Evolutionary conservation across 2,329 filamentous ascomycete species (phyloP), one percentile per base, ranked within the genome.

Genomic region (Endoconidiophora laricicola): DNA sequence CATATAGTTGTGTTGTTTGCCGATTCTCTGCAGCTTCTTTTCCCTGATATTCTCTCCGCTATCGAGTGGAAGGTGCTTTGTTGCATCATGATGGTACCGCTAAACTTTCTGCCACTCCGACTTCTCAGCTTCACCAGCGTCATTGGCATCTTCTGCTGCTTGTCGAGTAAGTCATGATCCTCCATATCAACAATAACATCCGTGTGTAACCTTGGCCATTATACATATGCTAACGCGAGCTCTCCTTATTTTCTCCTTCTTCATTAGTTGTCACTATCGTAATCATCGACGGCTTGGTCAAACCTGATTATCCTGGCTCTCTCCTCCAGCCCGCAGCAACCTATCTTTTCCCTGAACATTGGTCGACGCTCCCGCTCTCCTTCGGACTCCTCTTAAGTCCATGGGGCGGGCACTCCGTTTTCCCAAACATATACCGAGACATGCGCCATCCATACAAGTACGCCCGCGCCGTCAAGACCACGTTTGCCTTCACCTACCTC

Each of bases 101-200:
- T 96, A 48, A 86, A 83, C 60, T 93, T 94, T 61, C 67, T 93
- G 33, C 90, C 91, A 1, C 67, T 96, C 54, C 78, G 86, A 33
- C 69, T 88, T 50, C 67, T 98, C 54, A 94, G 86, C 57, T 86
- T 94, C 59, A 94, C 86, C 23, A 94, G 86, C 61, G 79, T 96
- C 52, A 69, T 96, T 54, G 90, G 90, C n/a, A 94, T 98, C 48
- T 69, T 95, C 57, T 88, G 78, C 52, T 94, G 86, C 57, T 81
- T 94, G 56, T 80, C 80, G 59, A 95, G 85, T 90, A 69, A 70
- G 83, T 81, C 16, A 18, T 18, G 1, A 18, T 18, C 16, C 16
- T 18, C 16, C 16, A 18, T 18, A 18, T 18, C 16, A 18, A 18
- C 16, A 18, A 14, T 36, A 9, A 10, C 26, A 5, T 9, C 6